Evolutionary conservation across 371 early-diverging fungal genomes (phyloP), one percentile per base, ranked within the genome.

Genomic region (Mucor piriformis): DNA sequence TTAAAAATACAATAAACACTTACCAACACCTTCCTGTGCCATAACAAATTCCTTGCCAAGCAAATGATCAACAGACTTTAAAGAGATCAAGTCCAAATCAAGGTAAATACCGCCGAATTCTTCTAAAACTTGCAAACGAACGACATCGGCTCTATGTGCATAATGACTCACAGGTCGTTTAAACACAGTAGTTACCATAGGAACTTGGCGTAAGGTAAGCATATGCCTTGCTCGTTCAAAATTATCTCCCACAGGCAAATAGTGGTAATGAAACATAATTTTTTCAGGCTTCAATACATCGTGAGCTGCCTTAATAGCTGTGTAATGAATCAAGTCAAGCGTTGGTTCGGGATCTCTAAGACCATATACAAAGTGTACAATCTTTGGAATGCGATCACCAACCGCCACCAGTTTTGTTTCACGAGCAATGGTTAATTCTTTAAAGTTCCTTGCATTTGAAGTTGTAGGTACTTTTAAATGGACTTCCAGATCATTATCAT

Each of bases 311-410:
- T 79, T 79, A 64, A 84, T 82, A 52, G 78, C 74, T 3, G 79
- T 61, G 50, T 84, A 84, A 23, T 84, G 78, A 35, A 81, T 69
- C 16, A 84, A 35, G 32, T 77, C 79, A 11, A 84, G 66, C 0
- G 68, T 64, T 0, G 83, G 81, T 6, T 74, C 66, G 8, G 72
- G 73, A 24, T 68, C 74, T 42, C 66, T 57, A 25, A 83, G 47
- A 15, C 81, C 83, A 53, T 81, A 77, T 4, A 83, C 69, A 52
- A 83, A 83, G 57, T 80, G 81, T 18, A 81, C 77, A 20, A 83
- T 77, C 35, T 79, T 82, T 32, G 82, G 82, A 57, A 81, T 58
- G 12, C 43, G 25, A 35, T 32, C 32, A 23, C 60, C 73, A 3
- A 61, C 33, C 6, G 73, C 11, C 34, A 6, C 32, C 11, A 70